Percentiles rank a stretch among this genome's conserved stretches.
Evolutionary conservation across 306 rosid species (phyloP).

Genomic region (Lagenaria siceraria): DNA sequence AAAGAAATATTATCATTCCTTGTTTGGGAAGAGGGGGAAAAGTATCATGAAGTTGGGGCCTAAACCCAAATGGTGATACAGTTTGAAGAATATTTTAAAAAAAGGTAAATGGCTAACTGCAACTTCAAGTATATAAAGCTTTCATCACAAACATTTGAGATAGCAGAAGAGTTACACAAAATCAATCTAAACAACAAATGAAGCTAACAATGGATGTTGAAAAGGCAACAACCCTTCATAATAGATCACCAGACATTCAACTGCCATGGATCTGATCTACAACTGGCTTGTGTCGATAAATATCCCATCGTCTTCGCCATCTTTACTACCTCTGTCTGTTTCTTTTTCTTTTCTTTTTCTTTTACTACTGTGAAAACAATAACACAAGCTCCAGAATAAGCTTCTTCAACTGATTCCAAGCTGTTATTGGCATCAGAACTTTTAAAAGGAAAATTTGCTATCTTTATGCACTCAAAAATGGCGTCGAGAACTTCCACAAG

Average conservation of each 20-base stretch:
- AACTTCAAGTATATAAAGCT: constrained; percentile 3
- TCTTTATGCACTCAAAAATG: constrained; percentile 21
- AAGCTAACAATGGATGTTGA: constrained; percentile 8
- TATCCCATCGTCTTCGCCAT: constrained; percentile 5
- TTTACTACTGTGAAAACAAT: constrained; percentile 8
- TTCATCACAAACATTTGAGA: constrained; percentile 3
- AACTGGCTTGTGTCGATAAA: neutral
- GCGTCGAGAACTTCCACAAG: constrained; percentile 13
- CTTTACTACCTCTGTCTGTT: constrained; percentile 15
- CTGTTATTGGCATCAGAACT: constrained; percentile 5
- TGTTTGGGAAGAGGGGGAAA: neutral
- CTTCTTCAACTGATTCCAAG: neutral
- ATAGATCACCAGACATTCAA: constrained; percentile 1
- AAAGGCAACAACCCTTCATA: constrained; percentile 3
- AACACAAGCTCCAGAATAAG: neutral
- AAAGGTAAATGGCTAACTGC: neutral
- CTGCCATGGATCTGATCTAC: neutral
- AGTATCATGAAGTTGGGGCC: neutral
- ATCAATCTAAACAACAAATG: constrained; percentile 8
- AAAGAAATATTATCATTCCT: neutral
- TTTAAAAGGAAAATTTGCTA: constrained; percentile 2
- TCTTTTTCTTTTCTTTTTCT: neutral
- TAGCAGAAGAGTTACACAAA: neutral
- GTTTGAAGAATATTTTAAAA: neutral
- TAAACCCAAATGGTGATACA: neutral